Evolutionary conservation across 2,329 filamentous ascomycete species (phyloP), one percentile per base, ranked within the genome.

Genomic region (Periconia digitata): DNA sequence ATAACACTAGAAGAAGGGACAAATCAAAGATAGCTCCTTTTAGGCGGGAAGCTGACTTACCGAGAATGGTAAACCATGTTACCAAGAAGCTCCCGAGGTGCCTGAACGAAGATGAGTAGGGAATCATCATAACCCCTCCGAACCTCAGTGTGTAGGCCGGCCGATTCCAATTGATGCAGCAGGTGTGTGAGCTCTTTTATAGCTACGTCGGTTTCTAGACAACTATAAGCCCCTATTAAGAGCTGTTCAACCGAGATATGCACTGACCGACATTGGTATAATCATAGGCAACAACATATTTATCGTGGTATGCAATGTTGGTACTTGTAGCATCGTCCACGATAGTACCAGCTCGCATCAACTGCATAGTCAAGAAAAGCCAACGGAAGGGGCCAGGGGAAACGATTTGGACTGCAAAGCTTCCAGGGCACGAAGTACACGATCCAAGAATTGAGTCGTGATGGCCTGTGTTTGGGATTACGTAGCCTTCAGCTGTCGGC

Each of bases 1-100:
- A 90, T 88, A 7, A 94, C 82, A 47, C 90, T 86, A 39, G 24
- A n/a, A n/a, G n/a, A n/a, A n/a, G n/a, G n/a, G n/a, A n/a, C n/a
- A n/a, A n/a, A n/a, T n/a, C n/a, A n/a, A n/a, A n/a, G n/a, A n/a
- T n/a, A n/a, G n/a, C n/a, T n/a, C n/a, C n/a, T n/a, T n/a, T n/a
- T n/a, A n/a, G n/a, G n/a, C n/a, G n/a, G n/a, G n/a, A n/a, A n/a
- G n/a, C n/a, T n/a, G 17, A 43, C 55, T 13, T 57, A 64, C 65
- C 65, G 60, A 12, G 63, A 62, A 37, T 62, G 63, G 44, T 69
- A 63, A 2, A 68, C 64, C 7, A 59, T 55, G 38, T 62, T 67
- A 13, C 64, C 63, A 12, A 67, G 62, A 12, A 67, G 40, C 40
- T 67, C 64, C 34, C 56, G 51, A 1, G 63, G 63, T 18, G 56